phyloP scores from a whole-genome alignment of 495 filamentous ascomycete genomes.

The Aspergillus mulundensis region DNA sequence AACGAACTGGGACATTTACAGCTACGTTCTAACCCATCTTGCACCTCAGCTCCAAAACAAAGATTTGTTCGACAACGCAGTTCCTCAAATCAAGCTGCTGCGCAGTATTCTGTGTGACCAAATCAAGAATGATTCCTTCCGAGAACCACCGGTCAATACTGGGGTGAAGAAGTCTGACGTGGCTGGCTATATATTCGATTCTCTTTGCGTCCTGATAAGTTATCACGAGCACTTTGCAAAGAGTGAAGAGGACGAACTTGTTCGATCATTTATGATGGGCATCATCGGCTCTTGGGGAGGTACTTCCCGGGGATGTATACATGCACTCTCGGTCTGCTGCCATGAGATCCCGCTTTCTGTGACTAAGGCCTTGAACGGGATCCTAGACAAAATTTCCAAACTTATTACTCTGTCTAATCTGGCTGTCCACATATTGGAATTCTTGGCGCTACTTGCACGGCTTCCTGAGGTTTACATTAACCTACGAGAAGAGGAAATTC shows the following conservation, averaged over 20 bases:
- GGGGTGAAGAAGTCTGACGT: constrained; percentile 85
- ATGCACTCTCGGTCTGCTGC: constrained; percentile 89
- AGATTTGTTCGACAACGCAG: constrained; percentile 69
- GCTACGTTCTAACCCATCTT: constrained; percentile 82
- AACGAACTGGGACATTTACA: constrained; percentile 91
- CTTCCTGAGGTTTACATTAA: constrained; percentile 81
- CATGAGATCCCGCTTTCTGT: constrained; percentile 84
- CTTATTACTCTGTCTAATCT: constrained; percentile 90
- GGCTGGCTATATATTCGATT: constrained; percentile 79
- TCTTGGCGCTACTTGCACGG: constrained; percentile 79
- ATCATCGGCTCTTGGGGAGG: constrained; percentile 77
- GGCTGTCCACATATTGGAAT: constrained; percentile 91
- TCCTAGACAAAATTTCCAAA: constrained; percentile 88
- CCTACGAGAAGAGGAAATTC: constrained; percentile 81
- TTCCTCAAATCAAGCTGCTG: constrained; percentile 70
- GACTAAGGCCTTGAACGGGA: constrained; percentile 72
- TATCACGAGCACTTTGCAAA: constrained; percentile 84
- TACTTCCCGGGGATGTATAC: constrained; percentile 85
- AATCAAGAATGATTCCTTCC: constrained; percentile 67
- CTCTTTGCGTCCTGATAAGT: constrained; percentile 76
- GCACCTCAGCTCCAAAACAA: constrained; percentile 85
- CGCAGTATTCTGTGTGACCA: constrained; percentile 76
- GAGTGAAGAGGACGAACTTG: constrained; percentile 81
- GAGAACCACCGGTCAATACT: constrained; percentile 67
- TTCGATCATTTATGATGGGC: constrained; percentile 76